These are phyloP conservation scores for Durusdinium trenchii DNA, from an alignment of 73 alveolate species.

Conservation along the genomic window DNA sequence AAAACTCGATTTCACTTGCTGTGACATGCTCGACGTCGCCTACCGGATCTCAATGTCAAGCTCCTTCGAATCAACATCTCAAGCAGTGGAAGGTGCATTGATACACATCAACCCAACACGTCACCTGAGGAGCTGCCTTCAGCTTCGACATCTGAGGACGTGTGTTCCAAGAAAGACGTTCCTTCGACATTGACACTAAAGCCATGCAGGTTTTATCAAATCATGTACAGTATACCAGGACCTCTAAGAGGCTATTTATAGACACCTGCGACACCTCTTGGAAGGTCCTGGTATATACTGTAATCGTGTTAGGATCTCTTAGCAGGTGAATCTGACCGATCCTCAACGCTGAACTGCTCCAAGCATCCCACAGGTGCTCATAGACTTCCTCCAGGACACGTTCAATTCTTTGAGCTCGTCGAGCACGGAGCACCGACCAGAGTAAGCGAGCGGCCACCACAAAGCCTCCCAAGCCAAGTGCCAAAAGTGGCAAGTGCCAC, in stretches of 20 bases:
- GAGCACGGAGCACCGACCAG: background rate
- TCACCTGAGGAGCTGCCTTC: too few species aligned
- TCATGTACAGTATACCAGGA: background rate
- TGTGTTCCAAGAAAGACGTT: too few species aligned
- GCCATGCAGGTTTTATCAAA: background rate
- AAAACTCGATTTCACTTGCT: too few species aligned
- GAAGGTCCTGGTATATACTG: too few species aligned
- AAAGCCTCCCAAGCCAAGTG: background rate
- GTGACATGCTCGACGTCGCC: too few species aligned
- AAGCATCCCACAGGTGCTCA: slow-evolving; percentile 19
- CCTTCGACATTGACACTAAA: background rate
- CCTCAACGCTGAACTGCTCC: background rate
- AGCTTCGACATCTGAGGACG: too few species aligned
- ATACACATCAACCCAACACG: too few species aligned
- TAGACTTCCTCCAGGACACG: background rate
- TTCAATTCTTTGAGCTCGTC: slow-evolving; percentile 1
- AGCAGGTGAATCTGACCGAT: background rate
- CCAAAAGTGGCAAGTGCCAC: slow-evolving; percentile 39
- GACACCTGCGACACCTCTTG: too few species aligned
- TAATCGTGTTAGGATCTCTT: background rate
- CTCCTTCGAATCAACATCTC: too few species aligned
- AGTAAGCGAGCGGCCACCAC: background rate
- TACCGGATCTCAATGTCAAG: too few species aligned
- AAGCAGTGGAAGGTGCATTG: too few species aligned
- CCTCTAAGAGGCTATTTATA: too few species aligned